Base-by-base conservation (phyloP, 129 eudicot genomes). In the Arctium lappa region DNA sequence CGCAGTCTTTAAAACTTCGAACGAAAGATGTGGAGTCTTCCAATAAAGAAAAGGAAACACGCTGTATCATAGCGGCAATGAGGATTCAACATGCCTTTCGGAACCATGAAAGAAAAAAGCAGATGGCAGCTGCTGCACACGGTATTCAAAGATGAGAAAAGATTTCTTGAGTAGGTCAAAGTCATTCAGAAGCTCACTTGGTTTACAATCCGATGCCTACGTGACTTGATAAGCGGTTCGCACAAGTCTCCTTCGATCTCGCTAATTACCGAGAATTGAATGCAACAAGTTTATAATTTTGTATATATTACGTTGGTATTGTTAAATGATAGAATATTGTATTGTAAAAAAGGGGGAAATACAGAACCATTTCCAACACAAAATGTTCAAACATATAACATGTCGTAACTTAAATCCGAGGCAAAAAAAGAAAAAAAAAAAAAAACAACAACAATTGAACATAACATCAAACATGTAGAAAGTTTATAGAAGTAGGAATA, bases 81-180 rank as follows among this genome's bases (percentile, higher is more conserved):
- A 93, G 85, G 83, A 93, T 93, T 82, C 99, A 95, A 69, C 95
- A 91, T 77, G 99, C 99, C 3, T 95, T 86, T 69, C 91, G 97
- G 33, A 90, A 33, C 79, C 90, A 89, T 82, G 98, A 90, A 78
- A 73, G 85, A 3, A 84, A 76, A 34, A 95, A 91, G 81, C 84
- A 85, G 85, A 88, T 91, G 80, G 87, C 90, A 6, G 99, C 98
- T 80, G 98, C 94, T 6, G 48, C 48, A 42, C 7, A 42, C 48
- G 13, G 5, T 2, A 50, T 63, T 96, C 98, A 98, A 96, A 93
- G 82, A 83, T 86, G 36, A 87, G 99, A 46, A 90, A 76, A 66
- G 95, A 93, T 37, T 96, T 93, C 78, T 88, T 91, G 75, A 88
- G 81, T 81, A 86, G 90, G 4, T 2, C 4, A 15, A 50, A 12